Base-by-base conservation (phyloP, 306 rosid genomes). In the Abrus pulchellus region DNA sequence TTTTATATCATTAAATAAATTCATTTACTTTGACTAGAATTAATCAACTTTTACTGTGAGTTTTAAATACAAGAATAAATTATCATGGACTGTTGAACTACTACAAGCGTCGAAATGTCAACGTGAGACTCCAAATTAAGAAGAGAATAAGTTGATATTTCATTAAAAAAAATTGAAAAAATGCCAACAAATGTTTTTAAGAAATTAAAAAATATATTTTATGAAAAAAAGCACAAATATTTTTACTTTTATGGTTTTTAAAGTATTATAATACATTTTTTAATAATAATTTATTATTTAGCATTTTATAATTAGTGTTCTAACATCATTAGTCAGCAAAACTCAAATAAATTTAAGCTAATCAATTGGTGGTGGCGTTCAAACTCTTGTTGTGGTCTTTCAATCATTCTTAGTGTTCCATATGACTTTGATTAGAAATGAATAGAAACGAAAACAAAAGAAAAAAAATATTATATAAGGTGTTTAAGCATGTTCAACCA, bases 401-500 rank as follows among this genome's bases (percentile, higher is more conserved):
- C 57, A 73, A 78, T 82, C 71, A 85, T 54, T 77, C 59, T 13
- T 77, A 29, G n/a, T 49, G 33, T 53, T 67, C 57, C 65, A 32
- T 67, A 78, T 40, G 81, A 59, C 13, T 45, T 61, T 61, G 69
- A 76, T 85, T 76, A 41, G 59, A 50, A 63, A 49, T 72, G 38
- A 80, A 44, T 27, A 0, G 59, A 12, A 7, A 52, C 9, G 41
- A 72, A 69, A 61, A 48, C 48, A 62, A 43, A 56, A 60, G 56
- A 9, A 5, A 82, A 72, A 14, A 77, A 77, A 72, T 9, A 65
- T 81, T 81, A 76, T 48, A 77, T 83, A 80, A 56, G 64, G 59
- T 76, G n/a, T 67, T 71, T 48, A 77, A 79, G 75, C 92, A 92
- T 93, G 96, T 89, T 92, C 85, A 66, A 83, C 67, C 94, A 89